These are phyloP conservation scores for Melastoma candidum DNA, from an alignment of 441 rosid genomes.

Conservation along the genomic window DNA sequence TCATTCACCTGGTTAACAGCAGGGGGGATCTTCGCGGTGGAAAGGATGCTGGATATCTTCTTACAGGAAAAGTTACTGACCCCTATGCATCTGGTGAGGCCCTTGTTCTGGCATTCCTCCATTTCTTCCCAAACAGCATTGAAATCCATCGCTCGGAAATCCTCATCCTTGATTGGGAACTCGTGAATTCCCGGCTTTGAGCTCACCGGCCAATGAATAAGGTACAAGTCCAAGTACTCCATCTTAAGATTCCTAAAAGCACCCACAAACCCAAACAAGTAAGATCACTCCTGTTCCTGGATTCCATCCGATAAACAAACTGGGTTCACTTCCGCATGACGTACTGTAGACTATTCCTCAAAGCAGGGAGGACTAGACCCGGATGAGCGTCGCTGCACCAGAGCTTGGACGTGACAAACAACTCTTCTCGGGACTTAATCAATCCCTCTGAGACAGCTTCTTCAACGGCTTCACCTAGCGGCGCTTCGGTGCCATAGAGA, in stretches of 20 bases:
- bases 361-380: slow-evolving; percentile 39
- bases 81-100: slow-evolving; percentile 17
- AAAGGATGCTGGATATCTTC: slow-evolving; percentile 13
- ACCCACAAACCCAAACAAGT: no score
- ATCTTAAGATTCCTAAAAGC: slow-evolving; percentile 9
- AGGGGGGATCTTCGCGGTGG: slow-evolving; percentile 20
- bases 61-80: slow-evolving; percentile 24
- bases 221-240: slow-evolving; percentile 20
- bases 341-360: slow-evolving; percentile 36
- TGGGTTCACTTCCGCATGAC: not conserved
- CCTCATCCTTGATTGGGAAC: slow-evolving; percentile 6
- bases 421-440: slow-evolving; percentile 39
- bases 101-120: slow-evolving; percentile 25
- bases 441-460: slow-evolving; percentile 38
- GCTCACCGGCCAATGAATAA: slow-evolving; percentile 18
- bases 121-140: slow-evolving; percentile 42
- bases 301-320: no score
- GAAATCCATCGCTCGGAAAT: slow-evolving; percentile 12
- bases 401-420: slow-evolving; percentile 47
- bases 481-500: slow-evolving; percentile 36
- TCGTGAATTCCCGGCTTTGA: not conserved
- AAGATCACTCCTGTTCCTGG: no score
- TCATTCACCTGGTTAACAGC: slow-evolving; percentile 19
- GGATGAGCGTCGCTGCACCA: slow-evolving; percentile 53
- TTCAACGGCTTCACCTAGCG: slow-evolving; percentile 46